Conservation (phyloP, 176 grass and related monocot species). For the Oryza nivara region DNA sequence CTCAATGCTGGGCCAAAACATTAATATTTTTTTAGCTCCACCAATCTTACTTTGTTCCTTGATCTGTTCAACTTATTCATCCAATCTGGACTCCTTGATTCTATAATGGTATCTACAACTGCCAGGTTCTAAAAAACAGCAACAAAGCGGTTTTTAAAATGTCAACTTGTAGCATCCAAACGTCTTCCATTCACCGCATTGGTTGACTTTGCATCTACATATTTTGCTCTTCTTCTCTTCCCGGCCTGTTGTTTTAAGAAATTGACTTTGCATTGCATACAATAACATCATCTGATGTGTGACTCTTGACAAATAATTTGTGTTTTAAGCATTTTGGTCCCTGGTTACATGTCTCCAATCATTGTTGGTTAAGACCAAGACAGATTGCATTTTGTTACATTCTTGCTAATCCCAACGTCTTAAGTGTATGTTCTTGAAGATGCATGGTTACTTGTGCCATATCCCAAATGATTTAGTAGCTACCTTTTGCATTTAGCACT, state of each 20-base stretch:
- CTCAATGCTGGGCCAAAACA: slow-evolving; percentile 1
- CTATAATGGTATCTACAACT: slow-evolving; percentile 46
- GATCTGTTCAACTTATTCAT: slow-evolving; percentile 37
- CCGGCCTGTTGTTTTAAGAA: slow-evolving; percentile 13
- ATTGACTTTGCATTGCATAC: slow-evolving; percentile 39
- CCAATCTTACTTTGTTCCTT: slow-evolving; percentile 38
- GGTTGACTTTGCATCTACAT: slow-evolving; percentile 61
- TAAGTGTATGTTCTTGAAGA: neutral
- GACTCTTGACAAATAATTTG: slow-evolving; percentile 4
- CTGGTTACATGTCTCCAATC: slow-evolving; percentile 28
- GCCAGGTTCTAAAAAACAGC: slow-evolving; percentile 23
- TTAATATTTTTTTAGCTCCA: slow-evolving; percentile 33
- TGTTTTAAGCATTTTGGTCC: slow-evolving; percentile 16
- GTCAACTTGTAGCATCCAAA: slow-evolving; percentile 36
- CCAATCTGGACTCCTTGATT: slow-evolving; percentile 32
- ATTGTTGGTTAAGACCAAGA: slow-evolving; percentile 9
- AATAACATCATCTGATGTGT: slow-evolving; percentile 25
- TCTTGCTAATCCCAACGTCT: neutral
- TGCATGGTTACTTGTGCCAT: no score
- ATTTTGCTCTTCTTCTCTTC: neutral
- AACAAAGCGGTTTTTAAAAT: neutral
- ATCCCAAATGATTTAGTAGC: neutral
- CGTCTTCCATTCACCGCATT: slow-evolving; percentile 79
- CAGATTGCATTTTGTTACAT: neutral
- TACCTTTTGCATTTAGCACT: neutral